These are phyloP conservation scores for Solanum corneliomulleri DNA, from an alignment of 257 asterid species.

Conservation along the genomic window DNA sequence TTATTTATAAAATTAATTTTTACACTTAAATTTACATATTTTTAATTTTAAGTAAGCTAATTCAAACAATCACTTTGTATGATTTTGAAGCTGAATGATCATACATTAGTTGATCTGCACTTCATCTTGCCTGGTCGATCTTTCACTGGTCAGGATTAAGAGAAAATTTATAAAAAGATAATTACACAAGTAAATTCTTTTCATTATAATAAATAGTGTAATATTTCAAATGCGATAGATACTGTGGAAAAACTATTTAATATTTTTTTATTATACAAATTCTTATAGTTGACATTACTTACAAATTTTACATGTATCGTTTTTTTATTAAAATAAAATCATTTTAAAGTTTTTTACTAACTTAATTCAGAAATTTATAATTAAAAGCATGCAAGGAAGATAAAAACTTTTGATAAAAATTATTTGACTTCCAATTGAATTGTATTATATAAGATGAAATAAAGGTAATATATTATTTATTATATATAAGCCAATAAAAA, in stretches of 20 bases:
- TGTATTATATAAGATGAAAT: not conserved
- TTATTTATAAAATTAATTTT: no score
- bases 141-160: not conserved
- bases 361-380: no score
- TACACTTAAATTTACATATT: not conserved
- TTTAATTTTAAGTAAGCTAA: no score
- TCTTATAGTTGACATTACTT: not conserved
- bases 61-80: not conserved
- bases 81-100: not conserved
- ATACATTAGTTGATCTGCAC: not conserved
- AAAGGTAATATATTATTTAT: no score
- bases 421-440: not conserved
- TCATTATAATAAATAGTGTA: not conserved
- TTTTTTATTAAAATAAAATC: no score
- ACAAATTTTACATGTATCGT: not conserved
- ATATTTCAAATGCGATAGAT: not conserved
- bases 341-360: no score
- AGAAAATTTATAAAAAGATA: no score
- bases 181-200: not conserved
- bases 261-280: no score
- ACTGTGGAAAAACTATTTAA: no score
- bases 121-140: not conserved
- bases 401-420: no score
- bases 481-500: no score
- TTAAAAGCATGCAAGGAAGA: not conserved